Evolutionary conservation across 2,329 filamentous ascomycete species (phyloP), one percentile per base, ranked within the genome.

Genomic region (Davidsoniella eucalypti): DNA sequence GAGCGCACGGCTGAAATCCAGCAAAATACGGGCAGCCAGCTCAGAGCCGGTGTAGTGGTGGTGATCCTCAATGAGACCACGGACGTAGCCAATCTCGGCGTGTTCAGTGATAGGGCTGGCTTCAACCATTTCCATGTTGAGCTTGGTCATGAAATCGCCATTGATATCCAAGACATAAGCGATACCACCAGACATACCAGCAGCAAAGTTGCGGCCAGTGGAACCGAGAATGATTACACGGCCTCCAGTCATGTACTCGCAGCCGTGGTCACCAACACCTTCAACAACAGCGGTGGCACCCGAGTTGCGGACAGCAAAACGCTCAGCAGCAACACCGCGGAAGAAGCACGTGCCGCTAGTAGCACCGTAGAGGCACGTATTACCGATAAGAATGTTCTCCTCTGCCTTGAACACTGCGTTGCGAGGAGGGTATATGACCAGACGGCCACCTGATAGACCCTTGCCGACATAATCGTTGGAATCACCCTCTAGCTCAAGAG

Each of bases 161-260:
- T 90, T 77, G 61, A 92, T 82, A 61, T 96, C 90, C 26, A 96
- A 77, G 49, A 95, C 79, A 61, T 94, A 96, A 16, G 88, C 88
- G 60, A 96, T 95, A 72, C 90, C 90, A 62, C 90, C 90, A 61
- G 88, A 95, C 90, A 96, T 96, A 73, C 90, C 90, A 54, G 90
- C 90, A 59, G 88, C 90, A 61, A 96, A 96, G 73, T 96, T 96
- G 59, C 90, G 88, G 43, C 90, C 90, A 61, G 87, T 94, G 60
- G 77, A 79, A 52, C 90, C 90, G 44, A 96, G 75, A 60, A 94
- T 76, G 56, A 96, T 70, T 47, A 95, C 74, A 61, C 88, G 86
- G 62, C 90, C 90, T 63, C 90, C 90, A 60, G 90, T 95, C 90
- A 96, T 96, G 76, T 96, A 96, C 73, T 96, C 90, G 63, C 88